These are phyloP conservation scores for Collybia mongolica DNA, from an alignment of 768 basidiomycete genomes.

Conservation along the genomic window DNA sequence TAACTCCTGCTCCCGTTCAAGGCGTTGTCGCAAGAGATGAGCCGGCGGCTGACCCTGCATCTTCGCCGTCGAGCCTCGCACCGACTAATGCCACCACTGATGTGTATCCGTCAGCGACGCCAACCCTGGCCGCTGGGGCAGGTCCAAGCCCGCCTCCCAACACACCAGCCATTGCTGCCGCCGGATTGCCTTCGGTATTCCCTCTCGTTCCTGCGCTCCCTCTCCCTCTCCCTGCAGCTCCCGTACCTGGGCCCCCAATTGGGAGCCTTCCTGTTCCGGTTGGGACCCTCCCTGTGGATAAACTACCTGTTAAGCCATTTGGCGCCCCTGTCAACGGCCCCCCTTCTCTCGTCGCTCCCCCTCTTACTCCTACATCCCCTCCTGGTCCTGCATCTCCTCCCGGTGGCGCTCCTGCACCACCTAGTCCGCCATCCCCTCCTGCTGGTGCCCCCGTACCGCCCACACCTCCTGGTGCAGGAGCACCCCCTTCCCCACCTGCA, in stretches of 20 bases:
- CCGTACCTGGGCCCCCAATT: too few species aligned
- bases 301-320: not conserved
- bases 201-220: not conserved
- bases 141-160: constrained; percentile 5
- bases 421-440: not conserved
- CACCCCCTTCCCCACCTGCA: too few species aligned
- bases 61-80: not conserved
- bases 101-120: not conserved
- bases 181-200: too few species aligned
- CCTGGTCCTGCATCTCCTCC: not conserved
- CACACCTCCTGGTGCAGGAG: too few species aligned
- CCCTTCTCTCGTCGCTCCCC: too few species aligned
- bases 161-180: constrained; percentile 2
- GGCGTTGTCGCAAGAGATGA: not conserved
- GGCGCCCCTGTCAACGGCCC: not conserved
- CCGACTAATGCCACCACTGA: constrained; percentile 2
- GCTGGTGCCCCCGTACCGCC: constrained; percentile 5
- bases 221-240: too few species aligned
- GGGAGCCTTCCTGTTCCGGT: not conserved
- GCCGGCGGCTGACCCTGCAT: not conserved
- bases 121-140: not conserved
- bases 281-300: not conserved
- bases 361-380: too few species aligned
- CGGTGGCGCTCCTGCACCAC: not conserved
- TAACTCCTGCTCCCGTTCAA: not conserved